A percentile compares a stretch with the other conserved stretches of the same genome.
These are phyloP conservation scores for Crithidia acanthocephali DNA, from an alignment of 208 protist species.

Conservation along the genomic window DNA sequence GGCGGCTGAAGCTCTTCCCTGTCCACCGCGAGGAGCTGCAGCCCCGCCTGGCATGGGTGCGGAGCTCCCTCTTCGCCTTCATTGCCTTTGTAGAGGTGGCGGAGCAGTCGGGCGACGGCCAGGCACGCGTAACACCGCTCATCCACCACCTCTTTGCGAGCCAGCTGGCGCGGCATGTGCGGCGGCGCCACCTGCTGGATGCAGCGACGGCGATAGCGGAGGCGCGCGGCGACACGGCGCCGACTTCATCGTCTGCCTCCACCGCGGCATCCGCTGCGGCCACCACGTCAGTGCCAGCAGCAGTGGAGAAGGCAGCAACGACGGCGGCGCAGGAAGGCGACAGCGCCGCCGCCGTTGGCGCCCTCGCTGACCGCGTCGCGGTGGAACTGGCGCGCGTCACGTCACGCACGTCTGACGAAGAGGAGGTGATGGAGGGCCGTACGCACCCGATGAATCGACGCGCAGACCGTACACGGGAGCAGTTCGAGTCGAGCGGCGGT, in stretches of 20 bases:
- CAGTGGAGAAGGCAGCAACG: too few relatives aligned
- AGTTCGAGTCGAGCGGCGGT: conserved; percentile 84
- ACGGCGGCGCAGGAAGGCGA: neutral
- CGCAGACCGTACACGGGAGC: conserved; percentile 61
- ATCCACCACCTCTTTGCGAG: conserved; percentile 76
- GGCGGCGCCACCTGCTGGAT: conserved; percentile 12
- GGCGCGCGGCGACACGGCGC: too few relatives aligned
- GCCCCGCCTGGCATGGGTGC: conserved; percentile 88
- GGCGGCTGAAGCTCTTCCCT: conserved; percentile 77
- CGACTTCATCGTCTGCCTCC: too few relatives aligned
- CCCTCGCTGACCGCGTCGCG: conserved; percentile 14
- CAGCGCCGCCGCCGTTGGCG: neutral
- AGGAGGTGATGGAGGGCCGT: conserved; percentile 52
- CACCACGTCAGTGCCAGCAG: too few relatives aligned
- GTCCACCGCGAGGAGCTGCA: conserved; percentile 67
- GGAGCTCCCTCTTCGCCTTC: conserved; percentile 77
- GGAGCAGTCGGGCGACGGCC: conserved; percentile 57
- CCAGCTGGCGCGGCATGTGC: conserved; percentile 49
- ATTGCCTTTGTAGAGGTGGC: conserved; percentile 80
- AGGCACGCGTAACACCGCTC: conserved; percentile 46
- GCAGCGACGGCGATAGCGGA: neutral
- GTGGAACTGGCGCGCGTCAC: conserved; percentile 42
- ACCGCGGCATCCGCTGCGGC: too few relatives aligned
- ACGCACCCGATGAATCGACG: conserved; percentile 72
- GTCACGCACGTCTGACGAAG: conserved; percentile 49